Conservation (phyloP, 169 alveolate species). For the Eimeria necatrix region DNA sequence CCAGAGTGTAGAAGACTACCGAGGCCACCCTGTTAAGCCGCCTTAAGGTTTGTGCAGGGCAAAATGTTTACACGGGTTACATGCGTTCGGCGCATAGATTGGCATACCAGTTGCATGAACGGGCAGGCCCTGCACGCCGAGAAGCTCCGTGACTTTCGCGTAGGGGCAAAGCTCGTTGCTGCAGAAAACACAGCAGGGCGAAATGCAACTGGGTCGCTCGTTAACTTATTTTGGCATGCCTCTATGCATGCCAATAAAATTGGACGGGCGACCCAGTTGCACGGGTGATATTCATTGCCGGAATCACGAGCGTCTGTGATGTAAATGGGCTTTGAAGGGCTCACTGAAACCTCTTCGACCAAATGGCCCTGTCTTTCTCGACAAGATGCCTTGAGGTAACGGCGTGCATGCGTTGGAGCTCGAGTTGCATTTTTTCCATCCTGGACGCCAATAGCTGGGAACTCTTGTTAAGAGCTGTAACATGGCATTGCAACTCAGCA, state of each 20-base stretch:
- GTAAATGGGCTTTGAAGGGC: neutral
- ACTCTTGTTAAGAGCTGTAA: conserved; percentile 29
- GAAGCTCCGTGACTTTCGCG: conserved; percentile 41
- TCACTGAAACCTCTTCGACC: conserved; percentile 32
- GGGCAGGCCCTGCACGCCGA: conserved; percentile 31
- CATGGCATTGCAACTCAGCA: conserved; percentile 12
- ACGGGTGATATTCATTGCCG: neutral
- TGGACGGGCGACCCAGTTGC: no score
- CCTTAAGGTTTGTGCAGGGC: no score
- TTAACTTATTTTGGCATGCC: no score
- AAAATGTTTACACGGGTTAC: no score
- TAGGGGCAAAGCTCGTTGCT: conserved; percentile 68
- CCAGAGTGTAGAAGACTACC: no score
- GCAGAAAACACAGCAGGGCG: conserved; percentile 6
- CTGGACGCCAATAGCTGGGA: conserved; percentile 49
- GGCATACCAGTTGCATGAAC: conserved; percentile 23
- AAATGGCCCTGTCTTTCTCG: conserved; percentile 17
- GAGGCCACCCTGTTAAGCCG: no score
- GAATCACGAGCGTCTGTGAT: neutral
- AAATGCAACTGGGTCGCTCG: neutral
- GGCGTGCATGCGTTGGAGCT: conserved; percentile 62
- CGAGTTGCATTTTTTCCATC: neutral
- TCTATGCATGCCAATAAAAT: no score
- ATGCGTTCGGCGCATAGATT: no score
- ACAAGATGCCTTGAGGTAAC: conserved; percentile 36